Evolutionary conservation across 2,329 filamentous ascomycete species (phyloP).

Genomic region (Aphanoascus verrucosus): DNA sequence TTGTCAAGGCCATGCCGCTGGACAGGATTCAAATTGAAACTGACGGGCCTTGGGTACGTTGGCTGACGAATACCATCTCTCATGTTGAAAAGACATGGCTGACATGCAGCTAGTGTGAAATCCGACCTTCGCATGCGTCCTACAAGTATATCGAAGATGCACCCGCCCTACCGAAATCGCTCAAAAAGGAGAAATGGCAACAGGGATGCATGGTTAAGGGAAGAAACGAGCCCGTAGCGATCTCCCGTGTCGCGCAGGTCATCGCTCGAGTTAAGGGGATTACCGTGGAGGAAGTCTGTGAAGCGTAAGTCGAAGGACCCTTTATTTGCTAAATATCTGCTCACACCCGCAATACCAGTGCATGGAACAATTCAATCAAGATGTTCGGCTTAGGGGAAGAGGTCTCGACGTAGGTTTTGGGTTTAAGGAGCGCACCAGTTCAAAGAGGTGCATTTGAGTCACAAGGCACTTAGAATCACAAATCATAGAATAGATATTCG

Average conservation of each 20-base stretch:
- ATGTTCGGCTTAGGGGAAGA: slow-evolving; percentile 63
- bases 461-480: not conserved
- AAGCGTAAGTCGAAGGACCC: slow-evolving; percentile 46
- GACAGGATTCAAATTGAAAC: slow-evolving; percentile 86
- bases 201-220: slow-evolving; percentile 86
- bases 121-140: slow-evolving; percentile 76
- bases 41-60: slow-evolving; percentile 69
- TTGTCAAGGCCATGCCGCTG: slow-evolving; percentile 68
- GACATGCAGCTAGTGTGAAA: slow-evolving; percentile 58
- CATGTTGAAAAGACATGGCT: not conserved
- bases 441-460: not conserved
- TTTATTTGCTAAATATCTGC: not conserved
- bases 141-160: slow-evolving; percentile 61
- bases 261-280: slow-evolving; percentile 79
- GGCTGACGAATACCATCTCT: slow-evolving; percentile 5
- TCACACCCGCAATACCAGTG: slow-evolving; percentile 31
- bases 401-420: not conserved
- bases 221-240: slow-evolving; percentile 82
- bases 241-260: slow-evolving; percentile 76
- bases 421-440: not conserved
- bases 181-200: slow-evolving; percentile 94
- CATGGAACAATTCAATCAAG: slow-evolving; percentile 68
- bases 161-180: slow-evolving; percentile 62
- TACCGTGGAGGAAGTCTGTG: slow-evolving; percentile 67
- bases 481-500: not conserved